Evolutionary conservation across 352 stramenopile species (phyloP).

Genomic region (Phytopythium chamaehyphon): DNA sequence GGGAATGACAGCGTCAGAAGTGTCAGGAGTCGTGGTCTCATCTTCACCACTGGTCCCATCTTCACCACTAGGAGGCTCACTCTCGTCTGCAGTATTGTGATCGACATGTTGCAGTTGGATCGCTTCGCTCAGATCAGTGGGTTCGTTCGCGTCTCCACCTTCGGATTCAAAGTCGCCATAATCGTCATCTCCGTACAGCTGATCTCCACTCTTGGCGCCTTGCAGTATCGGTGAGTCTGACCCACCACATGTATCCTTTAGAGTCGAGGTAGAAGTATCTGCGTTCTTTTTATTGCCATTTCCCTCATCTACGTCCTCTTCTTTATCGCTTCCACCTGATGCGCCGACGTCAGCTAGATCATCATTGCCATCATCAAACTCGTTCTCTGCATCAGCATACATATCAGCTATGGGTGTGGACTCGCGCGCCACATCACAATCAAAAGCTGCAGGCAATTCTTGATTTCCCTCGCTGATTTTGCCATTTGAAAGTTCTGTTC

Average conservation of each 20-base stretch:
- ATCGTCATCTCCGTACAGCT: constrained; percentile 29
- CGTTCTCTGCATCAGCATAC: constrained; percentile 50
- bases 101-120: not conserved
- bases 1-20: not conserved
- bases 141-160: not conserved
- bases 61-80: not conserved
- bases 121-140: not conserved
- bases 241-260: not conserved
- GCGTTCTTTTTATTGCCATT: no score
- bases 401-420: constrained; percentile 13
- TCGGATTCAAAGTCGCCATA: constrained; percentile 30
- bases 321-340: constrained; percentile 12
- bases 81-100: not conserved
- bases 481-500: no score
- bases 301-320: no score
- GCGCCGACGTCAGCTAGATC: constrained; percentile 25
- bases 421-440: not conserved
- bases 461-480: no score
- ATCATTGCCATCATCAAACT: constrained; percentile 47
- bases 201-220: constrained; percentile 29
- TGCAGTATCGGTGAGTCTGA: constrained; percentile 11
- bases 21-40: not conserved
- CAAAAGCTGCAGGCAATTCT: not conserved
- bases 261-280: no score
- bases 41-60: not conserved